Evolutionary conservation across 148 eudicot species (phyloP).

Genomic region (Camellia japonica): DNA sequence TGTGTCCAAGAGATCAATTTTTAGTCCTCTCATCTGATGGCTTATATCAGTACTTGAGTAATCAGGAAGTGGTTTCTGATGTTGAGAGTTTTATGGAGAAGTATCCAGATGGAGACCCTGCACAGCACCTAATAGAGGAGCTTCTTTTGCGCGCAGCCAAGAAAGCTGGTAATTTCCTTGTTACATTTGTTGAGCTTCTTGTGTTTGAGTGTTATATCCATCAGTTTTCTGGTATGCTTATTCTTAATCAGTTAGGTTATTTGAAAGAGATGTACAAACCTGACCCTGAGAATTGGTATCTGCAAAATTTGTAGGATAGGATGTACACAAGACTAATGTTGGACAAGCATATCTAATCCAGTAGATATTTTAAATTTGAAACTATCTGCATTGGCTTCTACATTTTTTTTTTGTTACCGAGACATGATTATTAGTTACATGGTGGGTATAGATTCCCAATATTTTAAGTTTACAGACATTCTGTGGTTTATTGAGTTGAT

Average conservation of each 20-base stretch:
- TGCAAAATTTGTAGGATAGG: background rate
- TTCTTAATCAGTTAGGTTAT: background rate
- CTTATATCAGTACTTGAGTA: slow-evolving; percentile 88
- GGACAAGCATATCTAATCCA: background rate
- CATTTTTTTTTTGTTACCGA: background rate
- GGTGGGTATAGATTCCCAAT: background rate
- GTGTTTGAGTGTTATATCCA: background rate
- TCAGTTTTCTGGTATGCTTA: background rate
- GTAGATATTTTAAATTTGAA: background rate
- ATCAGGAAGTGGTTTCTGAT: slow-evolving; percentile 89
- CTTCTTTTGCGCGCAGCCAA: slow-evolving; percentile 94
- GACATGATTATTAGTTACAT: background rate
- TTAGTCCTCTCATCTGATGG: slow-evolving; percentile 98
- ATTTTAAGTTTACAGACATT: too few relatives aligned
- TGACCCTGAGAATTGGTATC: background rate
- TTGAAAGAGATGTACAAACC: background rate
- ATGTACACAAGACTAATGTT: background rate
- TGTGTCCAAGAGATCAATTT: slow-evolving; percentile 86
- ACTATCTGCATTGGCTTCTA: background rate
- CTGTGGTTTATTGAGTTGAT: background rate
- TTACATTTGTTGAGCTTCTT: background rate
- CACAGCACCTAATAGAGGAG: slow-evolving; percentile 98
- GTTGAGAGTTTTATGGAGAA: slow-evolving; percentile 87
- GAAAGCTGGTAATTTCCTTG: slow-evolving; percentile 74
- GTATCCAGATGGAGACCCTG: slow-evolving; percentile 98